Base-by-base conservation (phyloP, 345 rosid genomes). In the Gossypium herbaceum region DNA sequence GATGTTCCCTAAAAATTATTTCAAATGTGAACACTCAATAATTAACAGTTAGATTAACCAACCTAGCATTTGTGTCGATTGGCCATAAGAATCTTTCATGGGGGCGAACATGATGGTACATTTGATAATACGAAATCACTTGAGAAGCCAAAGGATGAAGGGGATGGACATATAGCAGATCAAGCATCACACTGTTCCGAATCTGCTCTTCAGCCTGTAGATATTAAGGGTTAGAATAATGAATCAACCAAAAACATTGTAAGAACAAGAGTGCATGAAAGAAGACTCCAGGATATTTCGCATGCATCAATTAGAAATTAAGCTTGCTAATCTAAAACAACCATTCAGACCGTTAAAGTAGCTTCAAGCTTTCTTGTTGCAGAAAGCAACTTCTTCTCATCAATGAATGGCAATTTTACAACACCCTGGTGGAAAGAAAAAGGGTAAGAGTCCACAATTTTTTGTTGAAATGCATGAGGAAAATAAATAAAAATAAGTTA, bases 381-480 rank as follows among this genome's bases (percentile, higher is more conserved):
- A 47, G 81, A 51, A 79, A 92, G 89, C 85, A 96, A 83, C 85
- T 84, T 80, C 76, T 83, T 86, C 86, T 93, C 93, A 51, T 96
- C 93, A 58, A 96, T 93, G 82, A 96, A 96, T 12, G 99, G 98
- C 85, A 96, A 88, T 82, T 93, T 96, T 60, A 88, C 95, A 81
- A 93, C 77, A 83, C 97, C 99, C 99, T 93, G 82, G 82, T 69
- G 71, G 81, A 76, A 80, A 80, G 77, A 47, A 56, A 76, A 11
- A 57, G 75, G 73, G 54, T 74, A 50, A 54, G 67, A 45, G 55
- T 61, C 25, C 19, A 64, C 73, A 55, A 72, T 63, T 50, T 76
- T 11, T 15, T 12, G 47, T 12, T 12, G 17, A 72, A 44, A 44
- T 47, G 60, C 20, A 15, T 44, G 17, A 59, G 10, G 2, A 52